Evolutionary conservation across 1,284 basidiomycete species (phyloP).

Genomic region (Ustilago trichophora): DNA sequence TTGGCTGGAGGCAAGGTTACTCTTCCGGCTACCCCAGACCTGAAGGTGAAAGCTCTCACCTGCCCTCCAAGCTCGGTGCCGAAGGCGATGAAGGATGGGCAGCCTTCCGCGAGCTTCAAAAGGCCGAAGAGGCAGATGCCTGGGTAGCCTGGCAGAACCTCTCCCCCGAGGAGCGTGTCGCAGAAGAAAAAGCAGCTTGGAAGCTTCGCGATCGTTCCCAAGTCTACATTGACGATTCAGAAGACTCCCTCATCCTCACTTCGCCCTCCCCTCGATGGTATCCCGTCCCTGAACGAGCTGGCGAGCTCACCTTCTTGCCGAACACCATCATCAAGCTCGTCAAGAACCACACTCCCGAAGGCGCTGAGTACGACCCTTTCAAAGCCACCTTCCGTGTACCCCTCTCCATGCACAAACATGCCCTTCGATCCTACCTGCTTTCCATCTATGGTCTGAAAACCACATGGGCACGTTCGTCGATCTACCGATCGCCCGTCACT

Average conservation of each 20-base stretch:
- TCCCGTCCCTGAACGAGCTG: slow-evolving; percentile 66
- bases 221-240: slow-evolving; percentile 61
- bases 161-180: slow-evolving; percentile 29
- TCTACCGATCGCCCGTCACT: slow-evolving; percentile 70
- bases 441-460: slow-evolving; percentile 80
- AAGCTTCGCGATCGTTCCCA: slow-evolving; percentile 58
- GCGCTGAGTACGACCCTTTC: slow-evolving; percentile 87
- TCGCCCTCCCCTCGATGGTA: slow-evolving; percentile 57
- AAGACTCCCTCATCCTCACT: slow-evolving; percentile 46
- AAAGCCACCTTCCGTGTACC: slow-evolving; percentile 90
- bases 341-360: slow-evolving; percentile 80
- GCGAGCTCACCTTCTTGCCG: slow-evolving; percentile 85
- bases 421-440: slow-evolving; percentile 83
- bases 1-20: slow-evolving; percentile 64
- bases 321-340: slow-evolving; percentile 85
- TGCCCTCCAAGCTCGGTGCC: slow-evolving; percentile 19
- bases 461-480: slow-evolving; percentile 92
- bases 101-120: slow-evolving; percentile 36
- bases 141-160: slow-evolving; percentile 57
- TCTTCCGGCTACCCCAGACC: slow-evolving; percentile 59
- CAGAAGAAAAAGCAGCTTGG: slow-evolving; percentile 60
- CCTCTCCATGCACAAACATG: slow-evolving; percentile 86
- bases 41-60: slow-evolving; percentile 13
- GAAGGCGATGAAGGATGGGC: slow-evolving; percentile 21
- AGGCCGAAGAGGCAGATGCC: slow-evolving; percentile 41